These are phyloP conservation scores for Ceratobasidium sp. DNA, from an alignment of 1,284 basidiomycete genomes.

Conservation along the genomic window DNA sequence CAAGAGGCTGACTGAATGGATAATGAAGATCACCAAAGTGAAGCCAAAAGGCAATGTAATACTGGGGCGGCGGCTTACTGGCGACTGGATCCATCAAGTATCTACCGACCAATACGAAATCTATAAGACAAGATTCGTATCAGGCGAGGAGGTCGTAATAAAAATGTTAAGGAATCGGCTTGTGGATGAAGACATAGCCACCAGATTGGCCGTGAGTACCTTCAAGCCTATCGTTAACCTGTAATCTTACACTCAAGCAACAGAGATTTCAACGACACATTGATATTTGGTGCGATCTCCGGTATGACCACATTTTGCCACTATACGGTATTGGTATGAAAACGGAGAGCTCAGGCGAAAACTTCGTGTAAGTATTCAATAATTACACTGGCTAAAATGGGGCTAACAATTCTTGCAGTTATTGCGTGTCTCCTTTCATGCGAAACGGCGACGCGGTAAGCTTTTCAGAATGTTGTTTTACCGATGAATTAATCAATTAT, in stretches of 20 bases:
- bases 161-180: background rate
- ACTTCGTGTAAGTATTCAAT: background rate
- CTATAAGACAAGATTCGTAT: background rate
- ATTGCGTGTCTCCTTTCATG: background rate
- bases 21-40: background rate
- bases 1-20: background rate
- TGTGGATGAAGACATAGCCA: background rate
- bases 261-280: no score
- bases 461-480: background rate
- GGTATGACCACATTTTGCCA: slow-evolving; percentile 1
- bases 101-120: background rate
- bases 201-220: background rate
- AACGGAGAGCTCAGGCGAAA: no score
- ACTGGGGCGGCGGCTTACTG: background rate
- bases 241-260: no score
- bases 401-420: background rate
- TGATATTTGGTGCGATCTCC: no score
- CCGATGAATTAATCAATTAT: no score
- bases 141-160: background rate
- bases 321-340: slow-evolving; percentile 8
- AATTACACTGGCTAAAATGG: no score
- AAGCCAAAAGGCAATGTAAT: background rate
- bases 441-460: slow-evolving; percentile 10
- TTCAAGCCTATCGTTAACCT: no score
- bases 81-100: background rate